Evolutionary conservation across 2,329 filamentous ascomycete species (phyloP).

Genomic region (Dryadomyces quercivorus): DNA sequence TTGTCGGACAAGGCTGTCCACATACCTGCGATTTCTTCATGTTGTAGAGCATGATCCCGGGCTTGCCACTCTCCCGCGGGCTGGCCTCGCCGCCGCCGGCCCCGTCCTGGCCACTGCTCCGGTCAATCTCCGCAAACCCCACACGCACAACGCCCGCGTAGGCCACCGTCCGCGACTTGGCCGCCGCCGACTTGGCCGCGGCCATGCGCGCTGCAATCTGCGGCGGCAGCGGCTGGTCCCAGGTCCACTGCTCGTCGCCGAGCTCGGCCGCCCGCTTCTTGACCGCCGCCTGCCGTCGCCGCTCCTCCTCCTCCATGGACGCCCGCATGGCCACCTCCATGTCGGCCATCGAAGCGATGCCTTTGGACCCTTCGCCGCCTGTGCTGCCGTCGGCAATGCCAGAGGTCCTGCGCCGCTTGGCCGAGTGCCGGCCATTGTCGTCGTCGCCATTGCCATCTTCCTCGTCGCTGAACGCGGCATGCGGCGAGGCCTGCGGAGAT

Average conservation of each 20-base stretch:
- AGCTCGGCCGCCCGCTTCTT: constrained; percentile 48
- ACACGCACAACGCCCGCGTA: constrained; percentile 46
- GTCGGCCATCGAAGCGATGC: constrained; percentile 28
- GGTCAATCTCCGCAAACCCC: constrained; percentile 38
- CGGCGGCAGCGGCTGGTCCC: constrained; percentile 36
- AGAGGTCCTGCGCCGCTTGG: constrained; percentile 49
- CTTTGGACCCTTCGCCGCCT: not conserved
- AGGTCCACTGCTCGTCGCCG: constrained; percentile 65
- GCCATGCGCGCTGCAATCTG: constrained; percentile 16
- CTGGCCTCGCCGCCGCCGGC: constrained; percentile 8
- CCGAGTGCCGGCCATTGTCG: constrained; percentile 22
- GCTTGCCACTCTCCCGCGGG: not conserved
- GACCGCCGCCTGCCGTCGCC: constrained; percentile 47
- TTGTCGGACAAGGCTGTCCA: not conserved
- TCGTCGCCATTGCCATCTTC: not conserved
- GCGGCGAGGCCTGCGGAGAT: constrained; percentile 1
- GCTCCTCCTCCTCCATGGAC: constrained; percentile 54
- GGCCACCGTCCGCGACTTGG: not conserved
- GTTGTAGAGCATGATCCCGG: constrained; percentile 18
- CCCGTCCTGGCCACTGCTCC: constrained; percentile 13
- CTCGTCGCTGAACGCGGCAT: constrained; percentile 21
- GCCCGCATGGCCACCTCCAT: constrained; percentile 50
- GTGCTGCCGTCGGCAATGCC: not conserved
- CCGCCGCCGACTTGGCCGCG: constrained; percentile 18
- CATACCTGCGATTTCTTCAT: constrained; percentile 19